Evolutionary conservation across 2,329 filamentous ascomycete species (phyloP).

Genomic region (Scedosporium minutisporum): DNA sequence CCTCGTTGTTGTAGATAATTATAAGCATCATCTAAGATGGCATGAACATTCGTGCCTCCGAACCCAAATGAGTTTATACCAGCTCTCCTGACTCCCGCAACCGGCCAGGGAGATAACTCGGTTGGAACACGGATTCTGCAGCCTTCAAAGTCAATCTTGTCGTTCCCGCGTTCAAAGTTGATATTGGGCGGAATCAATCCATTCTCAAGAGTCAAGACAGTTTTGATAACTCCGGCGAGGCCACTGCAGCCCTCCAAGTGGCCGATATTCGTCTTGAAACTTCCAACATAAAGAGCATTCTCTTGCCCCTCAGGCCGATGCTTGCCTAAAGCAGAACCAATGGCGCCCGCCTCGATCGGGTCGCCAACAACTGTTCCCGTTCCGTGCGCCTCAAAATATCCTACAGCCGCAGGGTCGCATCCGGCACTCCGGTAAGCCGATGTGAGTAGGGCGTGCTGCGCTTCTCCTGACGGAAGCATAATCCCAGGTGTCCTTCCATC

Average conservation of each 20-base stretch:
- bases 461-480: constrained; percentile 23
- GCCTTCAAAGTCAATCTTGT: constrained; percentile 15
- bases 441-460: constrained; percentile 22
- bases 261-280: constrained; percentile 18
- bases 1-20: neutral
- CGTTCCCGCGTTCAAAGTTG: constrained; percentile 12
- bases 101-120: neutral
- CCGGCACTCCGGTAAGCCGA: constrained; percentile 18
- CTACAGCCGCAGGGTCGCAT: constrained; percentile 13
- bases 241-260: constrained; percentile 17
- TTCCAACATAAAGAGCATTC: constrained; percentile 11
- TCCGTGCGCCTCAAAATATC: constrained; percentile 20
- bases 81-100: constrained; percentile 11
- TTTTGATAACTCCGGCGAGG: constrained; percentile 17
- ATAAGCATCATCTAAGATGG: constrained; percentile 14
- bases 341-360: constrained; percentile 16
- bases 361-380: constrained; percentile 20
- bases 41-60: constrained; percentile 18
- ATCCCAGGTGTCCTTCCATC: constrained; percentile 31
- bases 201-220: constrained; percentile 15
- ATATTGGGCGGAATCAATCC: constrained; percentile 15
- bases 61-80: constrained; percentile 21
- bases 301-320: neutral
- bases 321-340: constrained; percentile 9
- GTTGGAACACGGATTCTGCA: constrained; percentile 12